Evolutionary conservation across 345 rosid genomes (phyloP).

Genomic region (Eucalyptus guilfoylei): DNA sequence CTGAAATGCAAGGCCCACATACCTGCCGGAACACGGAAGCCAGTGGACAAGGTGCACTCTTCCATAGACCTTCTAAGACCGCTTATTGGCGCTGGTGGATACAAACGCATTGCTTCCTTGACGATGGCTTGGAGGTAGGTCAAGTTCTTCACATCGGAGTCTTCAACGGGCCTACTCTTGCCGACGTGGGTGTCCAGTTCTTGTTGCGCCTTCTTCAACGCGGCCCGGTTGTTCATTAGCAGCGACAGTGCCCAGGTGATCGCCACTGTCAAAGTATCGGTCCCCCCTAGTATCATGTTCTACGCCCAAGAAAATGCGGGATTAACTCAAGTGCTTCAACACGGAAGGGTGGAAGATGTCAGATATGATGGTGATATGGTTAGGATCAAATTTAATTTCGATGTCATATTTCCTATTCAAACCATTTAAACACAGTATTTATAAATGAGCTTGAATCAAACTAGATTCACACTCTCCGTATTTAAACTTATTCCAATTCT

Average conservation of each 20-base stretch:
- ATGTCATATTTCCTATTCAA: not conserved
- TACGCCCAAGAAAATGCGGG: not conserved
- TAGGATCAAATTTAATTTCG: not conserved
- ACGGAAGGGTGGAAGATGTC: not conserved
- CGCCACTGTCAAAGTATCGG: slow-evolving; percentile 13
- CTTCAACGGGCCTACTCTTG: slow-evolving; percentile 3
- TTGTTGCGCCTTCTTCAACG: slow-evolving; percentile 5
- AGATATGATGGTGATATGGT: not conserved
- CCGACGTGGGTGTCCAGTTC: slow-evolving; percentile 17
- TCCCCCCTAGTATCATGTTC: slow-evolving; percentile 10
- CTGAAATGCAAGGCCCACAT: not conserved
- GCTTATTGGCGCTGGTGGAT: slow-evolving; percentile 4
- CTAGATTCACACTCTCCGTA: not conserved
- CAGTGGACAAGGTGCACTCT: slow-evolving; percentile 7
- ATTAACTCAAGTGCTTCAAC: not conserved
- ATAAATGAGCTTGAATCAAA: not conserved
- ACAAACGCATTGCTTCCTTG: slow-evolving; percentile 10
- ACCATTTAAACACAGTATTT: not conserved
- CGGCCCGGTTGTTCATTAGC: slow-evolving; percentile 8
- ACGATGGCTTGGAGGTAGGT: slow-evolving; percentile 12
- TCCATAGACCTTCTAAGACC: not conserved
- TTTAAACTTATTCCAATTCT: not conserved
- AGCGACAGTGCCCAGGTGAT: slow-evolving; percentile 20
- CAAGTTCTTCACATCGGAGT: slow-evolving; percentile 7
- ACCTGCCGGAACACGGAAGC: slow-evolving; percentile 7